These are phyloP conservation scores for Kalmusia sp. DNA, from an alignment of 2,329 filamentous ascomycete genomes.

Conservation along the genomic window DNA sequence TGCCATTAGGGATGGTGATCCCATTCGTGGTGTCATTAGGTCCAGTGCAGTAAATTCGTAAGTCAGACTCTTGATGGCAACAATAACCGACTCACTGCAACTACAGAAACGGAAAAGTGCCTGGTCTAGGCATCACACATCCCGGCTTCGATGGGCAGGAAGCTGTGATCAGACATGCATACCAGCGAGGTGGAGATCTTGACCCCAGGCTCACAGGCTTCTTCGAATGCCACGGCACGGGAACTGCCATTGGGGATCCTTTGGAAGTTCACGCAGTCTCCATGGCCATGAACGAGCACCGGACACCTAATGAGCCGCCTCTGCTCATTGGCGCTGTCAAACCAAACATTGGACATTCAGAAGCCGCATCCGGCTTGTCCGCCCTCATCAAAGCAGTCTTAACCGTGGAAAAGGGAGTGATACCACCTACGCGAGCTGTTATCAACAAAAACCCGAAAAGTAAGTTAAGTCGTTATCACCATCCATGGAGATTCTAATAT, in stretches of 20 bases:
- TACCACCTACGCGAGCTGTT: conserved; percentile 38
- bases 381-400: conserved; percentile 48
- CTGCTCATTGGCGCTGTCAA: conserved; percentile 20
- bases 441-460: conserved; percentile 29
- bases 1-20: conserved; percentile 64
- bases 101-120: conserved; percentile 63
- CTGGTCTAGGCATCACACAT: conserved; percentile 52
- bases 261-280: conserved; percentile 16
- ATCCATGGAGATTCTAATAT: not conserved
- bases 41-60: conserved; percentile 42
- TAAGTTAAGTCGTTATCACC: not conserved
- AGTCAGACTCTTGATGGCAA: no score
- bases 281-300: not conserved
- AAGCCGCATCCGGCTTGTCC: conserved; percentile 44
- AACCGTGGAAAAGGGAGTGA: conserved; percentile 40
- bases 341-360: conserved; percentile 51
- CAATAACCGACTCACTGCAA: no score
- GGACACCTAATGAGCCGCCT: not conserved
- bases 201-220: conserved; percentile 13
- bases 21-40: conserved; percentile 41
- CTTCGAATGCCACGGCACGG: conserved; percentile 55
- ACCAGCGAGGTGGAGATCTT: conserved; percentile 20
- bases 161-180: conserved; percentile 39
- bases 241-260: conserved; percentile 54
- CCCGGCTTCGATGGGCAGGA: conserved; percentile 59